Evolutionary conservation across 176 grass and related monocot species (phyloP), one percentile per base, ranked within the genome.

Genomic region (Panicum miliaceum): DNA sequence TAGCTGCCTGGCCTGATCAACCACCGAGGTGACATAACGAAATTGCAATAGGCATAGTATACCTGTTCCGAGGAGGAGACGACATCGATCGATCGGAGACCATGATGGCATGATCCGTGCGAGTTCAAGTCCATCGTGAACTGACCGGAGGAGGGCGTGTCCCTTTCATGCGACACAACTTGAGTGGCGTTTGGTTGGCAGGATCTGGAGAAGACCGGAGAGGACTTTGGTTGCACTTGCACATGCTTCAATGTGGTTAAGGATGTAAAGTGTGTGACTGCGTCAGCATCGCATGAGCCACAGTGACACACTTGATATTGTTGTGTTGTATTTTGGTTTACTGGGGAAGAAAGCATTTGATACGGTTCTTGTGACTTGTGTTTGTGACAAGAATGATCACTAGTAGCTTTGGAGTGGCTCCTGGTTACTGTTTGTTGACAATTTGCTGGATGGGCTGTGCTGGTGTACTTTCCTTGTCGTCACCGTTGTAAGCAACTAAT

Each of bases 91-190:
- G 63, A n/a, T n/a, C n/a, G n/a, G n/a, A n/a, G 35, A 20, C 57
- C 56, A 70, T 50, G 72, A 70, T 71, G 29, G 40, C 42, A 6
- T 57, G 63, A 61, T 71, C 51, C 35, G 12, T 59, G 16, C 3
- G 42, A 46, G 61, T 41, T 74, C 51, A 65, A 80, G 76, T 27
- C 42, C 77, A 50, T 18, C 26, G 43, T 67, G 51, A 79, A 86
- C 79, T 25, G 64, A 48, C 9, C 43, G n/a, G 81, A 80, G 73
- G 84, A 74, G 37, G 65, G 65, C 64, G 0, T 5, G 67, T 79
- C 79, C 38, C 82, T 90, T 83, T 90, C 88, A 14, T 15, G 67
- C 22, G 38, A n/a, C 15, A 42, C 71, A 23, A 75, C 61, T 77
- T 19, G 19, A 77, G 77, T 81, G 76, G 25, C 51, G 88, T 64